Evolutionary conservation across 1,139 yeast species (phyloP).

Genomic region (Yamadazyma aaseri): DNA sequence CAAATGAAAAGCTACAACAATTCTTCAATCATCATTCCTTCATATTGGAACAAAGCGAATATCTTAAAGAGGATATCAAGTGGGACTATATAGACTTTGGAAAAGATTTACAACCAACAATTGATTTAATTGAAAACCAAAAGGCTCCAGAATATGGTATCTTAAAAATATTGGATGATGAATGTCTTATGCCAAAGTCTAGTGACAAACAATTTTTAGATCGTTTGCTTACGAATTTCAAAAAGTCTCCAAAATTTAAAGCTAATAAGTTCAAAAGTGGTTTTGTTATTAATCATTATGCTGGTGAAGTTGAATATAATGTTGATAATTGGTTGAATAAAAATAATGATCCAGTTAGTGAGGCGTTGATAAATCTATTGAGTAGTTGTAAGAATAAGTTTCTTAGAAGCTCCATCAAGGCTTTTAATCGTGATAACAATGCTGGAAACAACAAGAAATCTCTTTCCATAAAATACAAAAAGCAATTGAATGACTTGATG

Average conservation of each 20-base stretch:
- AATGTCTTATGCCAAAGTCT: conserved; percentile 91
- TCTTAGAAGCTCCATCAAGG: conserved; percentile 19
- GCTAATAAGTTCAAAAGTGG: conserved; percentile 70
- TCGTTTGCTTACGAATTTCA: conserved; percentile 69
- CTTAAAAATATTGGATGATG: conserved; percentile 89
- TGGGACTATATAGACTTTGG: conserved; percentile 98
- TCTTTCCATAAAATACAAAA: conserved; percentile 83
- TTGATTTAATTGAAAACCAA: conserved; percentile 75
- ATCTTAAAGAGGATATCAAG: conserved; percentile 85
- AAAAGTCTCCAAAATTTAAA: conserved; percentile 57
- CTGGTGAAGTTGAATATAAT: conserved; percentile 91
- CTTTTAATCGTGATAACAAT: conserved; percentile 19
- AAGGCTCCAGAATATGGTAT: conserved; percentile 73
- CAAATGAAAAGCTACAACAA: conserved; percentile 94
- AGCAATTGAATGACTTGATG: conserved; percentile 74
- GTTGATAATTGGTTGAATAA: conserved; percentile 93
- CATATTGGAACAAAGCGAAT: conserved; percentile 94
- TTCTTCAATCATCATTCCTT: conserved; percentile 98
- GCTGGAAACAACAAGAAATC: conserved; percentile 53
- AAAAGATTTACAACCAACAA: conserved; percentile 92
- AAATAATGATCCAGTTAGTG: conserved; percentile 91
- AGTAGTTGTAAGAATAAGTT: conserved; percentile 57
- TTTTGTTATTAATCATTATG: conserved; percentile 86
- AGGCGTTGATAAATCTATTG: conserved; percentile 60
- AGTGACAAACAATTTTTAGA: conserved; percentile 82